Conservation (phyloP, 2,329 filamentous ascomycete species). For the Stagonosporopsis cucurbitacearum region DNA sequence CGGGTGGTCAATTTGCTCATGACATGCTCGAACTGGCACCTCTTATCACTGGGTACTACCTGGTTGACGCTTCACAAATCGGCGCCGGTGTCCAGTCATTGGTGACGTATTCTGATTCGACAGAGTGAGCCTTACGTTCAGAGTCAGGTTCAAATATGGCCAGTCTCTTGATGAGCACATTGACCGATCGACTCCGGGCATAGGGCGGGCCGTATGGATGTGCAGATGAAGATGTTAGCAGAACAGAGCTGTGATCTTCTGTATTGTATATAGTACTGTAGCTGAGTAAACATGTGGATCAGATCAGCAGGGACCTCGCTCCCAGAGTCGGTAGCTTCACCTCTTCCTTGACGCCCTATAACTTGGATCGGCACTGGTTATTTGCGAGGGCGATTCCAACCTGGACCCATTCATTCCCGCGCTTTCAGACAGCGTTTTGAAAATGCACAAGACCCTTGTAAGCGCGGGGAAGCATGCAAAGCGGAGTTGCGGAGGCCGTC, state of each 20-base stretch:
- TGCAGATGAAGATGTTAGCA: constrained; percentile 1
- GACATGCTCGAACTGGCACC: background rate
- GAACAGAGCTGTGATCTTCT: background rate
- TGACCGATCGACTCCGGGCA: background rate
- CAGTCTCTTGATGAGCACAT: background rate
- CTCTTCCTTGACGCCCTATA: background rate
- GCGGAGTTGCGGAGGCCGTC: background rate
- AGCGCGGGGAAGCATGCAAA: constrained; percentile 7
- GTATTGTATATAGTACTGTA: too few relatives aligned
- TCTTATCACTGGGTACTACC: background rate
- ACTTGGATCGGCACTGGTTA: background rate
- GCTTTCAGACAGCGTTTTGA: background rate
- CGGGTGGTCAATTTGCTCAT: constrained; percentile 7
- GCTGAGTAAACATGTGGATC: constrained; percentile 5
- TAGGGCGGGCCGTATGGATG: constrained; percentile 8
- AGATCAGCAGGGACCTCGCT: constrained; percentile 6
- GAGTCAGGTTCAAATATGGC: constrained; percentile 4
- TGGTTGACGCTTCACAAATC: background rate
- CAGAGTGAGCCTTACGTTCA: constrained; percentile 1
- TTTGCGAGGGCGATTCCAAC: background rate
- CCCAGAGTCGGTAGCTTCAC: background rate
- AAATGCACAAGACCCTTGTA: background rate
- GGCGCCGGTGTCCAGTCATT: background rate
- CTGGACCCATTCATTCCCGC: background rate
- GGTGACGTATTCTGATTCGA: background rate